Evolutionary conservation across 1,284 basidiomycete species (phyloP), one percentile per base, ranked within the genome.

Genomic region (Coniferiporia weirii): DNA sequence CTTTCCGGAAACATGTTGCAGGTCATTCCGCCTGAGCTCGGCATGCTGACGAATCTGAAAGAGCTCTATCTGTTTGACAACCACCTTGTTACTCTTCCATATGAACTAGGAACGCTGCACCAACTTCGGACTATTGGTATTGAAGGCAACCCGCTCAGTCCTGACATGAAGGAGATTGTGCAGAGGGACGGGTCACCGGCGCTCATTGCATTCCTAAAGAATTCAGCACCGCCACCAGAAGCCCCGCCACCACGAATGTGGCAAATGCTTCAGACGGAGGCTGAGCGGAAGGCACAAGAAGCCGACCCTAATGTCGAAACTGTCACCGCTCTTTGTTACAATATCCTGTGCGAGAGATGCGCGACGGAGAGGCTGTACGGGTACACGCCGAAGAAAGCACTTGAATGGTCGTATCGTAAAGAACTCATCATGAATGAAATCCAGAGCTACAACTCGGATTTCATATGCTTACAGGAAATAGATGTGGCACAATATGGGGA

Each of bases 1-100:
- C 82, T 95, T 35, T 97, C 95, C 0, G 90, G 88, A 57, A 99
- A 99, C 73, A 85, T 84, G 67, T 82, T 99, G 55, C 73, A 80
- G 15, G 75, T 82, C 3, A 76, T 99, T 4, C 93, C 96, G 0
- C 80, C 89, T 5, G 95, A 98, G 71, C 75, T 99, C 34, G 97
- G 96, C 54, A 89, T 98, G 83, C 77, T 98, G 63, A 92, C 89
- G 32, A 84, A 85, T 64, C 77, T 99, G 52, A 93, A 93, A 72
- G 95, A 98, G 72, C 79, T 99, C 43, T 92, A 95, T 68, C 76
- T 98, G 22, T 99, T 98, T 70, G 96, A 99, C 79, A 99, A 99
- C 73, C 85, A 90, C 66, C 75, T 99, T 45, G 78, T 83, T 46
- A 88, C 85, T 0, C 80, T 99, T 10, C 96, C 96, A 0, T 79